Conservation (phyloP, 306 rosid species). For the Trifolium subterraneum region DNA sequence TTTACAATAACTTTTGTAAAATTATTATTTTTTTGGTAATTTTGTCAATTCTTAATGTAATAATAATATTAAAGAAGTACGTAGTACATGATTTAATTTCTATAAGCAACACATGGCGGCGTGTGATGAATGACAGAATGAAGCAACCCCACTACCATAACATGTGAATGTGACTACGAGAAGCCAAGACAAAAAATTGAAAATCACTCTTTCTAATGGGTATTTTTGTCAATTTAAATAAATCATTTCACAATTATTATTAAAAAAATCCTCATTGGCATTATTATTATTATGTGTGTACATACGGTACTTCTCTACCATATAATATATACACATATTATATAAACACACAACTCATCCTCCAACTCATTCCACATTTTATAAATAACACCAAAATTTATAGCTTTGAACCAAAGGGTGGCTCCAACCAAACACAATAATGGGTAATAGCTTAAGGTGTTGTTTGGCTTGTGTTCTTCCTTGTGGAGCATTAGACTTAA, state of each 20-base stretch:
- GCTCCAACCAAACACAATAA: conserved; percentile 20
- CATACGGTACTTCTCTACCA: conserved; percentile 35
- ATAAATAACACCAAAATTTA: conserved; percentile 24
- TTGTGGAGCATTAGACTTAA: conserved; percentile 84
- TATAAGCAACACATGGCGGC: conserved; percentile 51
- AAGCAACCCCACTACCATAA: conserved; percentile 53
- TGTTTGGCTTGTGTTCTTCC: conserved; percentile 97
- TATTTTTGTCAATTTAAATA: conserved; percentile 51
- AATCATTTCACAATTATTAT: conserved; percentile 32
- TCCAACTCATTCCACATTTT: conserved; percentile 37
- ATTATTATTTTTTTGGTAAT: neutral
- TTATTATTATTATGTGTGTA: conserved; percentile 26
- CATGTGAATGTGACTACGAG: conserved; percentile 42
- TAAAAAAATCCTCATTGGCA: conserved; percentile 11
- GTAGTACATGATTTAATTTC: conserved; percentile 16
- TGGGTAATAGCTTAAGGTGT: conserved; percentile 91
- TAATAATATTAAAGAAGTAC: no score
- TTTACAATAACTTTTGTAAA: neutral
- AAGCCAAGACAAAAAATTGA: conserved; percentile 38
- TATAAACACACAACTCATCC: conserved; percentile 37
- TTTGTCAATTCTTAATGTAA: no score
- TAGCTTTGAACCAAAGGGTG: neutral
- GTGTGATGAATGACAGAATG: conserved; percentile 32
- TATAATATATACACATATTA: conserved; percentile 9
- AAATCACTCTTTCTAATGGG: conserved; percentile 42